These are phyloP conservation scores for Radiomyces spectabilis DNA, from an alignment of 192 early-diverging fungal species.

Conservation along the genomic window DNA sequence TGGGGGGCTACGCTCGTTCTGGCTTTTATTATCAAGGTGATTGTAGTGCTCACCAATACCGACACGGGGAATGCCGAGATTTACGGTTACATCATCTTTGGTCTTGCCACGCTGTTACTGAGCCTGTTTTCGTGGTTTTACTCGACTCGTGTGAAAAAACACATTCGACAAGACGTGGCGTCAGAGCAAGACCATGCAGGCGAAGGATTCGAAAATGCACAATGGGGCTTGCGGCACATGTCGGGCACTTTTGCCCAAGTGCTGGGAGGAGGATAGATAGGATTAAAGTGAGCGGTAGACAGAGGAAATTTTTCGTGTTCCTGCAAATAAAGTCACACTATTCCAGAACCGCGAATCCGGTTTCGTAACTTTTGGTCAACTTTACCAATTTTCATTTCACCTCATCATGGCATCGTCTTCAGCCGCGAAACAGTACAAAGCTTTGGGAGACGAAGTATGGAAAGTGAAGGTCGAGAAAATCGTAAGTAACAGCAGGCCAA, in stretches of 20 bases:
- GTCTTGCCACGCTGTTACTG: not conserved
- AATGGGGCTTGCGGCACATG: not conserved
- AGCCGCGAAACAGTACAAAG: slow-evolving; percentile 60
- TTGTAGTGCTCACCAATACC: slow-evolving; percentile 11
- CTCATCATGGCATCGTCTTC: slow-evolving; percentile 9
- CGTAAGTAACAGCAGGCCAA: slow-evolving; percentile 39
- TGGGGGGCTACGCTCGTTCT: slow-evolving; percentile 21
- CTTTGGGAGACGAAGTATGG: slow-evolving; percentile 93
- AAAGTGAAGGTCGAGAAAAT: slow-evolving; percentile 93
- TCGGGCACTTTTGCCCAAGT: not conserved
- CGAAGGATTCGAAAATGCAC: not conserved
- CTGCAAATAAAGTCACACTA: no score
- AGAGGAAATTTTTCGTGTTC: no score
- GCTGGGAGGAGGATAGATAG: no score
- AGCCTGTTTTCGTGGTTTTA: slow-evolving; percentile 18
- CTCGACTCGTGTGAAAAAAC: slow-evolving; percentile 8
- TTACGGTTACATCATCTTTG: slow-evolving; percentile 9
- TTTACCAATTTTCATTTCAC: not conserved
- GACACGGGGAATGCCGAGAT: slow-evolving; percentile 2
- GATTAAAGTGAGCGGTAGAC: no score
- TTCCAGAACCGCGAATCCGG: no score
- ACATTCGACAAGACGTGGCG: slow-evolving; percentile 2
- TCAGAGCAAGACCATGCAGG: not conserved
- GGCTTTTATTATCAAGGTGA: slow-evolving; percentile 24
- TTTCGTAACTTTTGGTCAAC: no score